phyloP scores from a whole-genome alignment of 306 rosid genomes.

The Lotus japonicus region DNA sequence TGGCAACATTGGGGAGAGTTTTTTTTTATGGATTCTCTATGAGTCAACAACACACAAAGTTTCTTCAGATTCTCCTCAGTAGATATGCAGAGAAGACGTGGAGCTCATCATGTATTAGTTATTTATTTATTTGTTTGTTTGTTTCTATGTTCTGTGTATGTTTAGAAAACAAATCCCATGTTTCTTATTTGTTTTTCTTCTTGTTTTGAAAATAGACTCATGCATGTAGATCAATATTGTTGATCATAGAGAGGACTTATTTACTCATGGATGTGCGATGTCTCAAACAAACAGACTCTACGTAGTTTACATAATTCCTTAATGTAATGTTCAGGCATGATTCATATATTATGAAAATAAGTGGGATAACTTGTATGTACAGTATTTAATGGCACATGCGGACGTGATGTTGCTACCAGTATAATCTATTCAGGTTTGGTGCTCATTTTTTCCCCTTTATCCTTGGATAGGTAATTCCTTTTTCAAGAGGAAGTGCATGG shows the following conservation, averaged over 20 bases:
- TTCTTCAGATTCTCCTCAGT: background rate
- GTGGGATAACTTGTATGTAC: background rate
- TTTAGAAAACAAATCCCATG: background rate
- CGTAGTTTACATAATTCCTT: background rate
- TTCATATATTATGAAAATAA: background rate
- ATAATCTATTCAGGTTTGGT: constrained; percentile 12
- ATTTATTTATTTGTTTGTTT: background rate
- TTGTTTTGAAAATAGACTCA: background rate
- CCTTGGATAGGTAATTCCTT: constrained; percentile 80
- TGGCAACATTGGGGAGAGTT: too few relatives aligned
- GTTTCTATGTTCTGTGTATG: background rate
- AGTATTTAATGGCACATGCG: constrained; percentile 1
- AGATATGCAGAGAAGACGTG: background rate
- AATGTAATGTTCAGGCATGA: background rate
- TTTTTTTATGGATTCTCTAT: background rate
- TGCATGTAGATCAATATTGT: background rate
- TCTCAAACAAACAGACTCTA: background rate
- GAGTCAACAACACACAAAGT: too few relatives aligned
- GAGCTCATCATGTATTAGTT: background rate
- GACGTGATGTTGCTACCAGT: background rate
- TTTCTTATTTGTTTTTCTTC: background rate
- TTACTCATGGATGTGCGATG: constrained; percentile 2
- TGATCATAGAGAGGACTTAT: background rate
- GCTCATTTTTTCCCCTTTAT: background rate
- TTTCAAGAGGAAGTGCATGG: constrained; percentile 76